Evolutionary conservation across 176 grass and related monocot genomes (phyloP).

Genomic region (Chrysopogon serrulatus): DNA sequence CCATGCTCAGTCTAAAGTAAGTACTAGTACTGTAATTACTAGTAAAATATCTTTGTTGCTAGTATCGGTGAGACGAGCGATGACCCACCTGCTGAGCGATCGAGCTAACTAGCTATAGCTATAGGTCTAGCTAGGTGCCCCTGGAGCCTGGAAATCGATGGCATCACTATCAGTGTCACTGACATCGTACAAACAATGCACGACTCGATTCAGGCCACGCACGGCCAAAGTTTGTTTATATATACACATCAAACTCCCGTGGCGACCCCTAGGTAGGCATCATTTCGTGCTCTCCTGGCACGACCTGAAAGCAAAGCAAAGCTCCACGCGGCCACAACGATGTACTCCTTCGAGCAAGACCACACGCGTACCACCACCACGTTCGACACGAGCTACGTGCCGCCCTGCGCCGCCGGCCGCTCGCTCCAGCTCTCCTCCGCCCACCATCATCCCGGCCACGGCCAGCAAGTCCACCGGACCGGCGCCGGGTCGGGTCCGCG

Average conservation of each 20-base stretch:
- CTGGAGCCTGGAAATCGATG: background rate
- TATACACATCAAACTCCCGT: background rate
- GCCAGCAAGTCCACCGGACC: background rate
- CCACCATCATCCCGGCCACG: background rate
- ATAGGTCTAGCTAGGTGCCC: background rate
- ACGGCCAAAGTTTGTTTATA: background rate
- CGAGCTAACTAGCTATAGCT: too few species aligned
- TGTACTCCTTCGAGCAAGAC: constrained; percentile 34
- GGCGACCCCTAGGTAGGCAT: background rate
- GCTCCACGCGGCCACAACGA: background rate
- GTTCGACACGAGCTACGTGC: background rate
- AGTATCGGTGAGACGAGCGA: background rate
- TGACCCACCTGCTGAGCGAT: background rate
- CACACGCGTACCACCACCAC: background rate
- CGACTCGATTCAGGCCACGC: background rate
- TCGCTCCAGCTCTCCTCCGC: background rate
- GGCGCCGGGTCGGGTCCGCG: background rate
- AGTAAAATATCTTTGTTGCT: background rate
- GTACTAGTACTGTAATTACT: background rate
- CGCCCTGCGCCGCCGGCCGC: constrained; percentile 1
- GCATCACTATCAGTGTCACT: background rate
- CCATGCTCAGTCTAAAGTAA: background rate
- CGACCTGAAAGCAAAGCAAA: background rate
- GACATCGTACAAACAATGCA: background rate
- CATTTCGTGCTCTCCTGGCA: background rate